Evolutionary conservation across 257 asterid genomes (phyloP).

Genomic region (Voacanga thouarsii): DNA sequence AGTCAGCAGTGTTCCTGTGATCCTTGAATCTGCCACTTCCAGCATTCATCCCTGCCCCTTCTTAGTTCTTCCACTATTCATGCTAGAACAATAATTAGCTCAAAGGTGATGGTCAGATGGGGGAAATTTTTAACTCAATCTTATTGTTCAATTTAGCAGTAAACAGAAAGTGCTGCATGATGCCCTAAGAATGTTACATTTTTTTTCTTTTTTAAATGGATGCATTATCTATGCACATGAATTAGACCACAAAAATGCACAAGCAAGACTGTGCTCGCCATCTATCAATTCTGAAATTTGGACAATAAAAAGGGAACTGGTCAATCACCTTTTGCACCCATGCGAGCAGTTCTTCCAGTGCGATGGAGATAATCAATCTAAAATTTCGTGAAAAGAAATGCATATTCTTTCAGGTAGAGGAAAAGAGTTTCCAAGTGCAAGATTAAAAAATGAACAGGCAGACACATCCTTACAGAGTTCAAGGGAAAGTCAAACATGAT

Average conservation of each 20-base stretch:
- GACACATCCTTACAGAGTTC: slow-evolving; percentile 67
- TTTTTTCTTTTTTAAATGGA: not conserved
- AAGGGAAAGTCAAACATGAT: slow-evolving; percentile 95
- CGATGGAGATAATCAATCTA: slow-evolving; percentile 98
- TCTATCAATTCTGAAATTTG: slow-evolving; percentile 6
- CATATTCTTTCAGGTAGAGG: slow-evolving; percentile 2
- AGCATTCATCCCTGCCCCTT: not conserved
- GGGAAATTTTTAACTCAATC: no score
- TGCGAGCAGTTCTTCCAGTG: slow-evolving; percentile 99
- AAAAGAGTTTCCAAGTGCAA: slow-evolving; percentile 4
- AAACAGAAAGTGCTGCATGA: no score
- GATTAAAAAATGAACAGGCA: slow-evolving; percentile 11
- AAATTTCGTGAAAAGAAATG: slow-evolving; percentile 9
- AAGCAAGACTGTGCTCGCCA: not conserved
- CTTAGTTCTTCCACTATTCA: not conserved
- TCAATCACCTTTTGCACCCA: slow-evolving; percentile 94
- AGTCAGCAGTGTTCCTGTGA: not conserved
- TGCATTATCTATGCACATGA: not conserved
- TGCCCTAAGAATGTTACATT: not conserved
- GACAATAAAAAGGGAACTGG: not conserved
- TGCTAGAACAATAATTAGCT: not conserved
- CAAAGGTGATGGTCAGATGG: not conserved
- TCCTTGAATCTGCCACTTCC: not conserved
- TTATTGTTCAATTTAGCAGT: no score
- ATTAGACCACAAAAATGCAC: not conserved